phyloP scores from a whole-genome alignment of 2,329 filamentous ascomycete species.

The Penicillium sp. region DNA sequence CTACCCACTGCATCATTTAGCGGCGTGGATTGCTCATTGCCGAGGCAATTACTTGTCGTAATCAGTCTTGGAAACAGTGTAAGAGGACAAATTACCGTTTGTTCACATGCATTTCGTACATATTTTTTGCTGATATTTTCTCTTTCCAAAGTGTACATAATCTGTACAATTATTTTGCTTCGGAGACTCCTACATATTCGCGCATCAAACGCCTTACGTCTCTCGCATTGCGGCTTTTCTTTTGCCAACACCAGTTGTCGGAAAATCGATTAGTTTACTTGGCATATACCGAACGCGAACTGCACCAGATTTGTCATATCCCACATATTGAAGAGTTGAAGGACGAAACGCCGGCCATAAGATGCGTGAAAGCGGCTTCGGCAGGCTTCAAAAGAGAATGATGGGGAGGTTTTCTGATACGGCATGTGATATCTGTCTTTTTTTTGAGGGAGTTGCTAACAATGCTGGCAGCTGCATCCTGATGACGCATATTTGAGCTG shows the following conservation, averaged over 20 bases:
- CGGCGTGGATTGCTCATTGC: not conserved
- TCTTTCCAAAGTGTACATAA: not conserved
- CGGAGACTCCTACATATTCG: not conserved
- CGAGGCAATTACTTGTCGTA: not conserved
- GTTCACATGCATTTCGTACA: not conserved
- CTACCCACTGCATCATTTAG: not conserved
- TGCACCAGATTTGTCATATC: not conserved
- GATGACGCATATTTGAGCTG: conserved; percentile 69
- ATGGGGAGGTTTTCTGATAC: conserved; percentile 34
- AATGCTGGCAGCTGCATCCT: conserved; percentile 43
- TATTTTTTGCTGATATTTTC: not conserved
- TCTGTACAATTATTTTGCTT: not conserved
- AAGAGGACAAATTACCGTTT: not conserved
- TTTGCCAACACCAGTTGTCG: not conserved
- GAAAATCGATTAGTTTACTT: not conserved
- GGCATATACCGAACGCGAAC: not conserved
- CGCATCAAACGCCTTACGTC: not conserved
- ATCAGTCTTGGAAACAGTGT: not conserved
- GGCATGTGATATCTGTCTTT: conserved; percentile 22
- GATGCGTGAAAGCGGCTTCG: conserved; percentile 12
- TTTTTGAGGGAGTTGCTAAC: conserved; percentile 1
- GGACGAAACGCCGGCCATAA: not conserved
- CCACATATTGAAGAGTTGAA: not conserved
- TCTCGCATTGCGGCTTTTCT: not conserved
- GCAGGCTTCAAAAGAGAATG: conserved; percentile 34